These are phyloP conservation scores for Dryadomyces quercus-mongolicae DNA, from an alignment of 2,329 filamentous ascomycete genomes.

Conservation along the genomic window DNA sequence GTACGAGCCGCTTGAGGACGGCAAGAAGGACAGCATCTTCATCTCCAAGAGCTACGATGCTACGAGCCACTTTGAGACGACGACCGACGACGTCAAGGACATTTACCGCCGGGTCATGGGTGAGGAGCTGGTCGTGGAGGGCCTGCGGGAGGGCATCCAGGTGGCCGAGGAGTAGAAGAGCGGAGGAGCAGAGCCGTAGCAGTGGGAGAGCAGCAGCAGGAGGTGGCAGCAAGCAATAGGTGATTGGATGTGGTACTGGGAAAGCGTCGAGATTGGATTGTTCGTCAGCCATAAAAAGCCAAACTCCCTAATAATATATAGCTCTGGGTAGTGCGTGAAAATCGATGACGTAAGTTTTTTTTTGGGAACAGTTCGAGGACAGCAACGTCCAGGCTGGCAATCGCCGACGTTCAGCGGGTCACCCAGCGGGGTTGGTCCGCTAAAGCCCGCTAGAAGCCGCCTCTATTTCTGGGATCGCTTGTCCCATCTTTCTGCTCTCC, in stretches of 20 bases:
- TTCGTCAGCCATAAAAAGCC: background rate
- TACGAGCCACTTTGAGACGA: conserved; percentile 93
- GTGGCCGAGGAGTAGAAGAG: conserved; percentile 51
- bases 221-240: background rate
- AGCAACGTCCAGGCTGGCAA: no score
- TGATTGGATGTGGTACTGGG: background rate
- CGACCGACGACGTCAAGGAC: conserved; percentile 81
- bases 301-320: background rate
- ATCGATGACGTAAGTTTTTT: background rate
- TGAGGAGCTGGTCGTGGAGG: conserved; percentile 79
- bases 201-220: background rate
- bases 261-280: background rate
- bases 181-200: background rate
- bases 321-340: background rate
- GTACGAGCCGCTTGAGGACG: conserved; percentile 79
- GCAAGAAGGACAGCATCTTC: conserved; percentile 81
- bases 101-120: conserved; percentile 78
- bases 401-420: no score
- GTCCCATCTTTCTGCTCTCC: no score
- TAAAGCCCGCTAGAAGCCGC: no score
- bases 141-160: conserved; percentile 66
- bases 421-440: no score
- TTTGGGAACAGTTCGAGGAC: background rate
- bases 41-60: conserved; percentile 99
- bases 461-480: background rate